These are phyloP conservation scores for Teratosphaeria destructans DNA, from an alignment of 2,329 filamentous ascomycete species.

Conservation along the genomic window DNA sequence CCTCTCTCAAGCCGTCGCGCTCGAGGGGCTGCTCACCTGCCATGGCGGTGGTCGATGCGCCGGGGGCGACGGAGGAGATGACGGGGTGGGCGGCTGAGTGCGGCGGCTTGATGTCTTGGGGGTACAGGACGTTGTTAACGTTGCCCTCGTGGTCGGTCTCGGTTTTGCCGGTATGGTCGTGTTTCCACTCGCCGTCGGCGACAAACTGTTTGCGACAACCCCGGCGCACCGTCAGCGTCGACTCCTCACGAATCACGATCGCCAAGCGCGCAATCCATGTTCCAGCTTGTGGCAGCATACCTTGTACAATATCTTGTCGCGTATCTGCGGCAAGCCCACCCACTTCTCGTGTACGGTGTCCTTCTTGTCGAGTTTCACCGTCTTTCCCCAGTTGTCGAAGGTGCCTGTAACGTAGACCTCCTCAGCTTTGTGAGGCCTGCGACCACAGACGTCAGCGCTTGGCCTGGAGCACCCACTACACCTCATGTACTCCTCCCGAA, in stretches of 20 bases:
- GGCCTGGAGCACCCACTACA: not conserved
- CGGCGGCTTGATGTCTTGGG: constrained; percentile 55
- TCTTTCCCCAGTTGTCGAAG: constrained; percentile 90
- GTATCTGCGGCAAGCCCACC: constrained; percentile 56
- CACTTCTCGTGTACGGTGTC: constrained; percentile 67
- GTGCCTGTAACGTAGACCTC: constrained; percentile 93
- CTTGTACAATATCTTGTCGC: constrained; percentile 85
- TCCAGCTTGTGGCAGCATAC: constrained; percentile 40
- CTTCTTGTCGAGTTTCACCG: constrained; percentile 67
- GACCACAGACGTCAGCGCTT: not conserved
- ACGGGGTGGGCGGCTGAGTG: constrained; percentile 43
- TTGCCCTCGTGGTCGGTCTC: constrained; percentile 76
- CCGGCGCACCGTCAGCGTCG: constrained; percentile 5
- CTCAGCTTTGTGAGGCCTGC: constrained; percentile 51
- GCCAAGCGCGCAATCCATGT: not conserved
- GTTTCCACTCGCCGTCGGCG: constrained; percentile 83
- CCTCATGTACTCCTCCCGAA: not conserved
- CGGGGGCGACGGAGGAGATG: constrained; percentile 51
- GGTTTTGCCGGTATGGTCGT: constrained; percentile 67
- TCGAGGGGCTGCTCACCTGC: constrained; percentile 56
- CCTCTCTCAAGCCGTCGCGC: constrained; percentile 3
- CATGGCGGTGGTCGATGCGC: constrained; percentile 62
- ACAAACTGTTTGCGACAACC: constrained; percentile 59
- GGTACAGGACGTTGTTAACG: constrained; percentile 82
- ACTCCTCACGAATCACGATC: not conserved